A percentile compares a stretch with the other conserved stretches of the same genome.
phyloP scores from a whole-genome alignment of 2,329 filamentous ascomycete species.

The Fusarium agapanthi region DNA sequence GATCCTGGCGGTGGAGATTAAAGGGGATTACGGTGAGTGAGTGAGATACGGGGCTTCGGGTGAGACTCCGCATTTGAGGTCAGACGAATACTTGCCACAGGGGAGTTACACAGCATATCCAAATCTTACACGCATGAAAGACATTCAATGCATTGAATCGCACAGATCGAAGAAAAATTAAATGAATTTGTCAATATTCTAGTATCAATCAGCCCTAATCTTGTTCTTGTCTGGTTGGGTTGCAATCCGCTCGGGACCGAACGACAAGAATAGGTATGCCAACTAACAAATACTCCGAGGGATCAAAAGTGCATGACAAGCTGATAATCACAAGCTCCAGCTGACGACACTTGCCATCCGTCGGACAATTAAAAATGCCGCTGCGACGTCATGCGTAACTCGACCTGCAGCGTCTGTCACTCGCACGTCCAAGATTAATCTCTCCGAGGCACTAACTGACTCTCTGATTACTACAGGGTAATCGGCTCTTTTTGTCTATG shows the following conservation, averaged over 20 bases:
- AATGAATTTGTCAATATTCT: background rate
- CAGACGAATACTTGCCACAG: background rate
- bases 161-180: background rate
- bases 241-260: background rate
- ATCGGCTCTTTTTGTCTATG: slow-evolving; percentile 3
- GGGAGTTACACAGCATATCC: background rate
- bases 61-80: background rate
- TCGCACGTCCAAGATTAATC: background rate
- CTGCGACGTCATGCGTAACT: background rate
- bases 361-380: slow-evolving; percentile 11
- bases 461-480: background rate
- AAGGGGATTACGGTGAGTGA: background rate
- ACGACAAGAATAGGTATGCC: too few relatives aligned
- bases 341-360: background rate
- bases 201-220: background rate
- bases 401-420: background rate
- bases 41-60: background rate
- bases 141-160: background rate
- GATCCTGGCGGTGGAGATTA: background rate
- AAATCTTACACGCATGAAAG: background rate
- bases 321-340: background rate
- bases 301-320: background rate
- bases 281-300: background rate
- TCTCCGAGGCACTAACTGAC: background rate
- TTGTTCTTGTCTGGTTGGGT: fast-evolving